Evolutionary conservation across 805 yeast species (phyloP).

Genomic region (Ogataea kodamae): DNA sequence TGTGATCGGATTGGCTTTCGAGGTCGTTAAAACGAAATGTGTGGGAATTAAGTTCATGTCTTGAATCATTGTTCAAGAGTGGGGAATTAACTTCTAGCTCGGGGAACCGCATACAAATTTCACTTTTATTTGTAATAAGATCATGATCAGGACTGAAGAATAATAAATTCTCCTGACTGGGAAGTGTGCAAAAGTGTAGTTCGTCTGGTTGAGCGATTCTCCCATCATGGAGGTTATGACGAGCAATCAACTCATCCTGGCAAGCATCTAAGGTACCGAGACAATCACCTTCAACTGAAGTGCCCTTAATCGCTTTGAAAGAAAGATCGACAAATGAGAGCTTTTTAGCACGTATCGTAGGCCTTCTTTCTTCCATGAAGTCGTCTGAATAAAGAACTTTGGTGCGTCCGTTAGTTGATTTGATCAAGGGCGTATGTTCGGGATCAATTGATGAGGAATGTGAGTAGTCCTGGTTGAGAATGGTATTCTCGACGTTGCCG

Average conservation of each 20-base stretch:
- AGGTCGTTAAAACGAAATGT: background rate
- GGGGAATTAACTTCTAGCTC: slow-evolving; percentile 34
- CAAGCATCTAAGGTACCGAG: slow-evolving; percentile 31
- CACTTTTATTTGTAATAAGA: slow-evolving; percentile 25
- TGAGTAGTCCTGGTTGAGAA: background rate
- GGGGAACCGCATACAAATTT: slow-evolving; percentile 28
- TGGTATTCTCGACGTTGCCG: slow-evolving; percentile 28
- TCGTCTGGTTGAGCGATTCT: slow-evolving; percentile 10
- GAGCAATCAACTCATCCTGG: slow-evolving; percentile 23
- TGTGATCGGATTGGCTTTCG: slow-evolving; percentile 1
- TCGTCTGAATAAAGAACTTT: background rate
- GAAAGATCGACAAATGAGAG: slow-evolving; percentile 31
- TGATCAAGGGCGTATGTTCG: slow-evolving; percentile 4
- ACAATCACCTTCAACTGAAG: slow-evolving; percentile 31
- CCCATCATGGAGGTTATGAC: slow-evolving; percentile 23
- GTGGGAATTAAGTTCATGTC: background rate
- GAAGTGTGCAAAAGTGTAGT: slow-evolving; percentile 34
- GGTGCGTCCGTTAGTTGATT: slow-evolving; percentile 2
- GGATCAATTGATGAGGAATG: background rate
- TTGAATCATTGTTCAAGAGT: slow-evolving; percentile 19
- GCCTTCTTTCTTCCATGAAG: background rate
- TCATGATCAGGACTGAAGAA: slow-evolving; percentile 28
- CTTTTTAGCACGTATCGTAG: slow-evolving; percentile 3
- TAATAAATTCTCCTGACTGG: slow-evolving; percentile 33
- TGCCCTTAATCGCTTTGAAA: slow-evolving; percentile 29